Base-by-base conservation (phyloP, 1,284 basidiomycete species). In the Ceratobasidium sp. region DNA sequence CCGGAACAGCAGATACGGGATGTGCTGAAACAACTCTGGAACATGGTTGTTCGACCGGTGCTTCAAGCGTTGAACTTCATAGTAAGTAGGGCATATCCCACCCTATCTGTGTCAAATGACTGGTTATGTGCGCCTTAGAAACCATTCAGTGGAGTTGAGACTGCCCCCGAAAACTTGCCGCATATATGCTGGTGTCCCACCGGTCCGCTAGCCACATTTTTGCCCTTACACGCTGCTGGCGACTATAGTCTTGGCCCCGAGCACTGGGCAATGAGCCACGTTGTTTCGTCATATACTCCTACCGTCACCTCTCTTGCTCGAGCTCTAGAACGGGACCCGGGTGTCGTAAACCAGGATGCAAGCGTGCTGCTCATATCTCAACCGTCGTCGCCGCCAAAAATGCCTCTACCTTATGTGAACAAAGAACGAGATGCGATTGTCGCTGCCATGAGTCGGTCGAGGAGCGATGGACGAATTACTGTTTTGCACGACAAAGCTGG, bases 181-280 rank as follows among this genome's bases (percentile, higher is more conserved):
- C 60, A 30, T 46, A 28, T 49, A 51, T 46, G 58, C 46, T 72
- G 70, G 58, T 48, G 58, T 38, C 44, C 56, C 18, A 38, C 23
- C 16, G 46, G 44, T 46, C 56, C 56, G n/a, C 28, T 23, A n/a
- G 44, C 60, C 28, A 60, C 56, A 7, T 72, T 51, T n/a, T 36
- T 72, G 7, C 70, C 70, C 4, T 23, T 72, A 4, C 70, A 72
- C 36, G 70, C 70, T 1, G 70, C 70, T 8, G 70, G 70, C 1
- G 28, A 46, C n/a, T 72, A 72, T 21, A 33, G 4, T 4, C 44
- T 28, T 18, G 59, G 59, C 16, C 23, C 44, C 5, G 60, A 62
- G 23, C 60, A 62, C 25, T 42, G 60, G n/a, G 56, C 56, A 18
- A 60, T 42, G 5, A 61, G 16, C 18, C 48, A 60, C 28, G 59